Evolutionary conservation across 495 filamentous ascomycete species (phyloP), one percentile per base, ranked within the genome.

Genomic region (Apodospora peruviana): DNA sequence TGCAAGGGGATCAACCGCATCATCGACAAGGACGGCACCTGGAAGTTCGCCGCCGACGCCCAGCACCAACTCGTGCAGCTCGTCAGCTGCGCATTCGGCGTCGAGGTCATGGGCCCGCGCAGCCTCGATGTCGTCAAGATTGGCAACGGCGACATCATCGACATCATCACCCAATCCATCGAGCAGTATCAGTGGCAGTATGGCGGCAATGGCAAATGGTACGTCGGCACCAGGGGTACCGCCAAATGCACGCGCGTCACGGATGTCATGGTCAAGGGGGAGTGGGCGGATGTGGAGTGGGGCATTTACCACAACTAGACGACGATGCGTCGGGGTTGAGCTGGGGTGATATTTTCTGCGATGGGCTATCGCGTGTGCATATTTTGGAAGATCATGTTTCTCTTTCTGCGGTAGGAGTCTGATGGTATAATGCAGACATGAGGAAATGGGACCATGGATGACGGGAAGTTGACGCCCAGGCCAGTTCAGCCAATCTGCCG

Each of bases 1-100:
- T 68, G 65, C 50, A 48, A 45, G 37, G 21, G 42, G 9, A 67
- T 70, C 45, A 51, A 67, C 25, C 50, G 47, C 16, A 72, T 69
- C 43, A 65, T 70, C 47, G 36, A 65, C 50, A 47, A 35, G 0
- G 16, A 22, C 22, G 50, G 50, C 29, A 18, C 32, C 22, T 52
- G 44, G 44, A 21, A 24, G 36, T 18, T 41, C 37, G 22, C 22
- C 16, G 20, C 40, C 38, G 51, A 27, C 38, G 1, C 14, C 5
- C 54, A 57, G 25, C 50, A 52, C 41, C 32, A 57, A 40, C 27
- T 57, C 32, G 40, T 45, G 29, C 22, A 36, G 40, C 53, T 12
- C 29, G 50, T 45, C 27, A 24, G 5, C 20, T 57, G 54, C 40
- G 32, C 45, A 9, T 57, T 53, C 29, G 54, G 50, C 34, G 39